Evolutionary conservation across 164 flowering plant species (phyloP).

Genomic region (Aristolochia contorta): DNA sequence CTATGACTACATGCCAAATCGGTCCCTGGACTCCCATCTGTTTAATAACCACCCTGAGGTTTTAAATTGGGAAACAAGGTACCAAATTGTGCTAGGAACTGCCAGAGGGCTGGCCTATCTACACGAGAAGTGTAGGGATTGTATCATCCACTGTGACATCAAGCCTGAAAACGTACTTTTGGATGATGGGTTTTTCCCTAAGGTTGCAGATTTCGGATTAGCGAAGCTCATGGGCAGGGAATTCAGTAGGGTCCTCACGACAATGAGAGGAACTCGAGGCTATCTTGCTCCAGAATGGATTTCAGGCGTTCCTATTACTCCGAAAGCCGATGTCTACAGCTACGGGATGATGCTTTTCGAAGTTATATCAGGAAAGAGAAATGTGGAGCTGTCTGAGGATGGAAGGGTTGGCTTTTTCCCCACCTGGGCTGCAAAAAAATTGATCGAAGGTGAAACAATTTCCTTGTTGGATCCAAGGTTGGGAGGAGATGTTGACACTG

Average conservation of each 20-base stretch:
- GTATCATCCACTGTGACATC: slow-evolving; percentile 34
- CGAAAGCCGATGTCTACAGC: slow-evolving; percentile 38
- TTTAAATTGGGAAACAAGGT: slow-evolving; percentile 26
- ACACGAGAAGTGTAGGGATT: slow-evolving; percentile 30
- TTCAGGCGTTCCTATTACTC: slow-evolving; percentile 28
- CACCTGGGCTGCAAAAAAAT: slow-evolving; percentile 22
- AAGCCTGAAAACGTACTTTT: slow-evolving; percentile 33
- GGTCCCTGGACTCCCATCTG: slow-evolving; percentile 32
- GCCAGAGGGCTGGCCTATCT: slow-evolving; percentile 32
- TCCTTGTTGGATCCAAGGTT: slow-evolving; percentile 18
- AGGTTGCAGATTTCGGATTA: slow-evolving; percentile 32
- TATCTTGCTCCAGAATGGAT: slow-evolving; percentile 44
- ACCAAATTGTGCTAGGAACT: slow-evolving; percentile 24
- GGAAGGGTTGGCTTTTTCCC: slow-evolving; percentile 23
- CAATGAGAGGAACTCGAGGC: slow-evolving; percentile 38
- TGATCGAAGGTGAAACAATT: slow-evolving; percentile 15
- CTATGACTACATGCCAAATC: slow-evolving; percentile 50
- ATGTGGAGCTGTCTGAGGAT: slow-evolving; percentile 15
- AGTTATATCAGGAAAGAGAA: slow-evolving; percentile 29
- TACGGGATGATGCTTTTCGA: slow-evolving; percentile 37
- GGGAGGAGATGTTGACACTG: slow-evolving; percentile 19
- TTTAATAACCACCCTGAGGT: slow-evolving; percentile 11
- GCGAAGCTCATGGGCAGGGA: slow-evolving; percentile 33
- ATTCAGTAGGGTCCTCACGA: slow-evolving; percentile 29
- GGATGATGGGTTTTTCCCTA: slow-evolving; percentile 26